Base-by-base conservation (phyloP, 1,284 basidiomycete species). In the Ustanciosporium gigantosporum region DNA sequence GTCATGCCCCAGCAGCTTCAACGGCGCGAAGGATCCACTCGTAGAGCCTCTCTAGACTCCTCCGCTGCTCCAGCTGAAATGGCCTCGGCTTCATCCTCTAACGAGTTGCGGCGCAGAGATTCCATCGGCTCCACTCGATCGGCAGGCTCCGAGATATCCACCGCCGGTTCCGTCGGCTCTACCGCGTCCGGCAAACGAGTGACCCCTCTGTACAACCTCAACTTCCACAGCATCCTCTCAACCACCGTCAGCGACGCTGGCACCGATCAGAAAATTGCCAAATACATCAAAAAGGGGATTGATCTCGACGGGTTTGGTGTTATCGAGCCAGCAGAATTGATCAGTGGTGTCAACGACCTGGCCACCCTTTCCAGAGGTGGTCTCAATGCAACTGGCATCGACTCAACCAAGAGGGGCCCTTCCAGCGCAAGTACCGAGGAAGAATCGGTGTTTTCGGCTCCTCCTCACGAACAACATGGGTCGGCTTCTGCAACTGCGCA, bases 201-300 rank as follows among this genome's bases (percentile, higher is more conserved):
- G 66, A 88, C 92, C 38, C 93, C 94, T 0, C 82, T 96, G 14
- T 97, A 95, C 81, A 96, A 94, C 72, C 83, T 97, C 25, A 87
- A 89, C 45, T 89, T 88, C 2, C 93, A 98, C 79, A 90, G 90
- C 64, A 90, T 97, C 48, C 84, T 94, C 81, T 88, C 91, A 9
- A 93, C 93, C 57, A 87, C 87, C 23, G 87, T 95, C 47, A 86
- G 90, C 24, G 91, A 93, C 72, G 90, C 90, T 0, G 92, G 91
- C 3, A 98, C 94, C 0, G 94, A 97, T 64, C 89, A 89, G 23
- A 91, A 90, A 78, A 87, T 98, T 11, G 92, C 93, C 15, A 91
- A 88, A 73, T 95, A 95, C 76, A 82, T 84, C 59, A 90, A 87
- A 70, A 86, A 88, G 14, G 88, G 89, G 0, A 81, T 81, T 24